These are phyloP conservation scores for Ogataea polymorpha DNA, from an alignment of 805 yeast genomes.

Conservation along the genomic window DNA sequence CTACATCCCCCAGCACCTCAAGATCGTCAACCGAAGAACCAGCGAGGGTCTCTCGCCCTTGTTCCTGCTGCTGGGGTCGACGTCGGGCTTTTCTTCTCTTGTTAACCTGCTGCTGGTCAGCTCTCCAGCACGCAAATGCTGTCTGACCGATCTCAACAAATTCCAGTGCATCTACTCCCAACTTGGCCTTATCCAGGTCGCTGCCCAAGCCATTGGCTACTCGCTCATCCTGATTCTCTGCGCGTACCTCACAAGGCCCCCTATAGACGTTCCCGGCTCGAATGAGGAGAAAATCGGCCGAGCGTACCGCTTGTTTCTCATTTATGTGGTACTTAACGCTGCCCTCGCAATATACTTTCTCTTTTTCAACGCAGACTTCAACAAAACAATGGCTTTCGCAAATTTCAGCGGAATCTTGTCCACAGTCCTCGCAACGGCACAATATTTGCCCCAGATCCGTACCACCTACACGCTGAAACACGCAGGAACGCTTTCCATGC, in stretches of 20 bases:
- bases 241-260: slow-evolving; percentile 42
- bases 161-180: slow-evolving; percentile 68
- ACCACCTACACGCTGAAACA: slow-evolving; percentile 69
- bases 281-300: slow-evolving; percentile 42
- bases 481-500: slow-evolving; percentile 75
- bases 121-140: slow-evolving; percentile 60
- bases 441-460: slow-evolving; percentile 75
- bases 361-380: slow-evolving; percentile 13
- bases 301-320: slow-evolving; percentile 40
- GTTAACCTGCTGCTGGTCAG: slow-evolving; percentile 65
- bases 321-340: slow-evolving; percentile 36
- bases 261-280: slow-evolving; percentile 43
- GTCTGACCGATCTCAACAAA: slow-evolving; percentile 38
- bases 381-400: slow-evolving; percentile 41
- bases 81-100: slow-evolving; percentile 65
- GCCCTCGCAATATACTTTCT: slow-evolving; percentile 35
- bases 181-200: slow-evolving; percentile 64
- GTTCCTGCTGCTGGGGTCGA: slow-evolving; percentile 66
- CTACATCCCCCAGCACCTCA: slow-evolving; percentile 71
- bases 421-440: slow-evolving; percentile 59
- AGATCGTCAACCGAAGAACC: slow-evolving; percentile 53
- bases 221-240: slow-evolving; percentile 55
- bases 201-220: slow-evolving; percentile 59
- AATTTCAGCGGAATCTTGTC: slow-evolving; percentile 62
- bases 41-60: slow-evolving; percentile 78